Evolutionary conservation across 352 stramenopile genomes (phyloP), one percentile per base, ranked within the genome.

Genomic region (Globisporangium ultimum): DNA sequence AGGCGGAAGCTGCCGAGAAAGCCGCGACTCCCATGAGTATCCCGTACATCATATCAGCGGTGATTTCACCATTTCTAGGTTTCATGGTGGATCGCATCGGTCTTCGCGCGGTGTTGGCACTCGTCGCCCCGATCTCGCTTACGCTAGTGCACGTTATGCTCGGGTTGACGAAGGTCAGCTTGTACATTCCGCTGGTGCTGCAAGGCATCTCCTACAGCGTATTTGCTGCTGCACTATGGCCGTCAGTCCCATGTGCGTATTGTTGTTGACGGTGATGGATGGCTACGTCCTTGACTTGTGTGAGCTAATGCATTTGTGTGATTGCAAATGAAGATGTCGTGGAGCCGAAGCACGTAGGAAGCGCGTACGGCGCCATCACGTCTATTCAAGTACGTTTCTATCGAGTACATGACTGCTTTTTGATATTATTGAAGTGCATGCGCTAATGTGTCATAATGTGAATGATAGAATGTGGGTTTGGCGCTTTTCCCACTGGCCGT

Each of bases 121-220:
- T 95, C 3, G 28, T 97, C 12, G 85, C 93, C 12, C 82, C 91
- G 9, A 24, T 94, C 2, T 67, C 89, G 21, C 71, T 98, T 11
- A 87, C 89, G 0, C 43, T 82, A n/a, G 91, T 98, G 17, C 93
- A 98, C 67, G 42, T 93, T 10, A 78, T 97, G 61, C 74, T 98
- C 3, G 89, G 83, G 13, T 68, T 94, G 43, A 89, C 79, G 5
- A 45, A 72, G 24, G 72, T 89, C 22, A 91, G 66, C 40, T 72
- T 96, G 15, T 84, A 97, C 55, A 63, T 89, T 18, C 91, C 91
- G 34, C 60, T 98, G 54, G 72, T 98, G 24, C 69, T 95, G 10
- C 90, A 98, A 72, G 93, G 94, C 18, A 66, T 98, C 12, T 89
- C 89, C 8, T 98, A 98, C 64, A 95, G 87, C 34, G 81, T 97